These are phyloP conservation scores for Plicaturopsis crispa DNA, from an alignment of 768 basidiomycete species.

Conservation along the genomic window DNA sequence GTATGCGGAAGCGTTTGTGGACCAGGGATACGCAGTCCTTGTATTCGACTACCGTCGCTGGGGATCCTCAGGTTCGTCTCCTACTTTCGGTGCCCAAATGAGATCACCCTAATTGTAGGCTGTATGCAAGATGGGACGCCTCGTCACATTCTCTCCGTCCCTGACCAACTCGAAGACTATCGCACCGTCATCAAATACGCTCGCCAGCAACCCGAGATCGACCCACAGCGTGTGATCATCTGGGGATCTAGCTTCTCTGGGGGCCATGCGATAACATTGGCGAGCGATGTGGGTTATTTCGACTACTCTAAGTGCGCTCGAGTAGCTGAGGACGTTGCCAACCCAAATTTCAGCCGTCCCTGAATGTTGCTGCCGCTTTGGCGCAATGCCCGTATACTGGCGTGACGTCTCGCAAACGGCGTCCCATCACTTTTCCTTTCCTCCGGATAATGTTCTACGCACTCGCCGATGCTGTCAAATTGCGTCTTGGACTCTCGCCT, in stretches of 20 bases:
- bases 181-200: conserved; percentile 25
- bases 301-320: background rate
- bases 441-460: conserved; percentile 14
- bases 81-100: background rate
- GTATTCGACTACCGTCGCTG: conserved; percentile 32
- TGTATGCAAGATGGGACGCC: conserved; percentile 23
- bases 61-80: conserved; percentile 24
- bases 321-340: background rate
- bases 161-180: conserved; percentile 30
- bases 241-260: conserved; percentile 29
- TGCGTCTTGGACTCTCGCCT: conserved; percentile 17
- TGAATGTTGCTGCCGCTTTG: conserved; percentile 21
- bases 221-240: conserved; percentile 21
- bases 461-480: conserved; percentile 17
- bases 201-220: conserved; percentile 20
- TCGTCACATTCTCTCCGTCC: conserved; percentile 17
- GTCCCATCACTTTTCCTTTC: conserved; percentile 6
- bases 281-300: conserved; percentile 17
- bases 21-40: conserved; percentile 22
- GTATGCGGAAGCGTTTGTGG: conserved; percentile 23
- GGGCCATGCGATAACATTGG: conserved; percentile 23
- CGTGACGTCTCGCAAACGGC: background rate
- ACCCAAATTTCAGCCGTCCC: conserved; percentile 15
- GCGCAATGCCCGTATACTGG: conserved; percentile 27
- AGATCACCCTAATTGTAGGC: background rate